Evolutionary conservation across 257 asterid genomes (phyloP).

Genomic region (Oldenlandia corymbosa): DNA sequence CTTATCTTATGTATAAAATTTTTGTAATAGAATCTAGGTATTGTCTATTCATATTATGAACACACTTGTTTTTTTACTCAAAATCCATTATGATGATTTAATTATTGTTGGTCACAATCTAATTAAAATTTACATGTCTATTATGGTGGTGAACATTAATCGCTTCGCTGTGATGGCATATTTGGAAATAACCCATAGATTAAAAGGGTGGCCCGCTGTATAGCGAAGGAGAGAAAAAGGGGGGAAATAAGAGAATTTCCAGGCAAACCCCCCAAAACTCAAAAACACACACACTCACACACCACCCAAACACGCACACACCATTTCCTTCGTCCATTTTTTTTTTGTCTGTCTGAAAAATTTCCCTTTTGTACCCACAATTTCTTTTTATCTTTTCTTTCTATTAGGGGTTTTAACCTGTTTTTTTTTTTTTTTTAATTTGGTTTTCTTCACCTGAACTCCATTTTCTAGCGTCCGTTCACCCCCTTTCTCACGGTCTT

Average conservation of each 20-base stretch:
- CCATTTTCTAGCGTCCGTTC: not conserved
- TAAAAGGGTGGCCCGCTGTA: not conserved
- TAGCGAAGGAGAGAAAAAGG: slow-evolving; percentile 9
- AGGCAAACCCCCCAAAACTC: slow-evolving; percentile 8
- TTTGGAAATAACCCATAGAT: not conserved
- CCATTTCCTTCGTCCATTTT: slow-evolving; percentile 15
- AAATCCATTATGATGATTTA: too few species aligned
- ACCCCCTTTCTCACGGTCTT: slow-evolving; percentile 23
- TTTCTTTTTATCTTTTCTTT: not conserved
- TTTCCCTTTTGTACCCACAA: not conserved
- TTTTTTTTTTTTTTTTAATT: too few species aligned
- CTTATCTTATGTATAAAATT: too few species aligned
- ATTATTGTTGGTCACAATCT: too few species aligned
- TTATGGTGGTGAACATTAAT: too few species aligned
- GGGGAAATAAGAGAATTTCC: slow-evolving; percentile 17
- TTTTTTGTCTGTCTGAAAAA: slow-evolving; percentile 13
- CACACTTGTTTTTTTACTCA: too few species aligned
- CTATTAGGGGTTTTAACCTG: too few species aligned
- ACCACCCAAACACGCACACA: slow-evolving; percentile 3
- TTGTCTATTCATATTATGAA: too few species aligned
- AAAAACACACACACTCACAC: not conserved
- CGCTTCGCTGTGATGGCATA: not conserved
- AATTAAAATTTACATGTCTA: too few species aligned
- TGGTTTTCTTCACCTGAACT: slow-evolving; percentile 1
- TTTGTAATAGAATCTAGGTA: too few species aligned